Evolutionary conservation across 345 rosid species (phyloP).

Genomic region (Rhodamnia argentea): DNA sequence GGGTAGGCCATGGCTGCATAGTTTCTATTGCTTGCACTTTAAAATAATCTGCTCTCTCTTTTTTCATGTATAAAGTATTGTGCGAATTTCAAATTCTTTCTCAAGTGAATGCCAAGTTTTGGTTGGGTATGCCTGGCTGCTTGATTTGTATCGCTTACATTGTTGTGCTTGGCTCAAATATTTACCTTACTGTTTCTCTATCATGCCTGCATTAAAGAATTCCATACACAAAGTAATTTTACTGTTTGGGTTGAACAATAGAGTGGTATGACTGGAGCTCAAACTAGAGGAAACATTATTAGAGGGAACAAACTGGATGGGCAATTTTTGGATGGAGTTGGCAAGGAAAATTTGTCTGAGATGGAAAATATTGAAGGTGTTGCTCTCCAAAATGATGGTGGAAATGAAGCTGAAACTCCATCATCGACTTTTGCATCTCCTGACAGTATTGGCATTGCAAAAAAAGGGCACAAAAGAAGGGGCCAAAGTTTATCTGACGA

Average conservation of each 20-base stretch:
- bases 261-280: constrained; percentile 21
- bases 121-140: background rate
- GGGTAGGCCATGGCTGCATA: background rate
- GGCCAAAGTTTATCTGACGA: constrained; percentile 12
- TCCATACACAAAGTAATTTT: background rate
- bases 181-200: background rate
- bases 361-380: constrained; percentile 22
- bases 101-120: background rate
- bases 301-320: constrained; percentile 25
- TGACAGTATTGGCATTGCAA: constrained; percentile 10
- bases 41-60: background rate
- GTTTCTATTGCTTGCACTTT: background rate
- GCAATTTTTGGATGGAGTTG: constrained; percentile 19
- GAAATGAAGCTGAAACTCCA: constrained; percentile 7
- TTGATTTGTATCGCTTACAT: background rate
- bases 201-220: background rate
- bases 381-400: background rate
- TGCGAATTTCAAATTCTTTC: background rate
- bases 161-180: background rate
- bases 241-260: background rate
- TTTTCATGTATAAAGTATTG: background rate
- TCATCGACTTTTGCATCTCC: constrained; percentile 9
- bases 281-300: constrained; percentile 40
- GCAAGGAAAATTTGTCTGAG: constrained; percentile 9
- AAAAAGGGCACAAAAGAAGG: constrained; percentile 16